Evolutionary conservation across 2,329 filamentous ascomycete species (phyloP).

Genomic region (Penicillium sp.): DNA sequence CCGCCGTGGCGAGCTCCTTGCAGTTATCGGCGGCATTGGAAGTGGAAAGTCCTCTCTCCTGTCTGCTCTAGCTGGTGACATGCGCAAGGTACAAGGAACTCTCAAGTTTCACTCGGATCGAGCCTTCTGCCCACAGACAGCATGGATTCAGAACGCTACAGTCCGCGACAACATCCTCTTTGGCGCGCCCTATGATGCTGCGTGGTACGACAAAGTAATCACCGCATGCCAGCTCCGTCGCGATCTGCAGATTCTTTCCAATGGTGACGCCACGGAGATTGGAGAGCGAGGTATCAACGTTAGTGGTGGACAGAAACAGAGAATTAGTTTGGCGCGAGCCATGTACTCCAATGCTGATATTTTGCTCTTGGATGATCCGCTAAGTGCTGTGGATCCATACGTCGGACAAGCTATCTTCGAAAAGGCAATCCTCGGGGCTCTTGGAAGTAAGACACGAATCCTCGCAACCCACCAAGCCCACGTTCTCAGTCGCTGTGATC

Average conservation of each 20-base stretch:
- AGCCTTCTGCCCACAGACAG: conserved; percentile 73
- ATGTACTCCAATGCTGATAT: conserved; percentile 6
- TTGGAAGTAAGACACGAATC: background rate
- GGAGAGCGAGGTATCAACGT: conserved; percentile 38
- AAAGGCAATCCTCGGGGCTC: background rate
- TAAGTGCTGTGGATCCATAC: conserved; percentile 8
- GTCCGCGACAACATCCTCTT: conserved; percentile 81
- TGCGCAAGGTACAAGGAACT: conserved; percentile 68
- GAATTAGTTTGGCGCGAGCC: conserved; percentile 18
- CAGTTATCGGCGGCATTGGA: conserved; percentile 66
- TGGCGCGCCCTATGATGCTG: conserved; percentile 55
- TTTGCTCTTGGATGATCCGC: conserved; percentile 7
- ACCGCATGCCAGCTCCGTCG: conserved; percentile 20
- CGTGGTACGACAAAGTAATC: conserved; percentile 20
- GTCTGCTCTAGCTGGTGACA: conserved; percentile 84
- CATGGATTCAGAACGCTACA: conserved; percentile 85
- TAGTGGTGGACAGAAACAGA: conserved; percentile 45
- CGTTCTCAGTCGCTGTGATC: background rate
- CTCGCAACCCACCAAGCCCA: background rate
- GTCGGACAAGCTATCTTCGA: conserved; percentile 2
- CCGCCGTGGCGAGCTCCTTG: conserved; percentile 37
- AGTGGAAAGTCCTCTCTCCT: conserved; percentile 88
- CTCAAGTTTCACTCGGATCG: conserved; percentile 62
- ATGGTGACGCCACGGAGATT: conserved; percentile 37
- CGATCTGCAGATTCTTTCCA: conserved; percentile 25